Evolutionary conservation across 768 basidiomycete species (phyloP).

Genomic region (Lactarius trivialis): DNA sequence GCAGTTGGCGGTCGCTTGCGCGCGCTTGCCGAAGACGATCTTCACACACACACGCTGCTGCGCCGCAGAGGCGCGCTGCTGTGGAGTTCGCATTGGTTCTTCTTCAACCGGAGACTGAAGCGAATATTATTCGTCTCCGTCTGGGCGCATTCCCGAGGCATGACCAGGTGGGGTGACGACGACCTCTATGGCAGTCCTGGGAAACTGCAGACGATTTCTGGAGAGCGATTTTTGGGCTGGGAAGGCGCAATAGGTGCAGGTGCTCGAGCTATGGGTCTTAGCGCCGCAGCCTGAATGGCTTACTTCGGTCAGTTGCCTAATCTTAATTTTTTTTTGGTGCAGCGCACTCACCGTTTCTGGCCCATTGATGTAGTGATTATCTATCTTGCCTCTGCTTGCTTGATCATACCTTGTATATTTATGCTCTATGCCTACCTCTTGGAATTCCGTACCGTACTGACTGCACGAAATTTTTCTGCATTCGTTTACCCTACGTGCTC

Average conservation of each 20-base stretch:
- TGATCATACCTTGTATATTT: conserved; percentile 16
- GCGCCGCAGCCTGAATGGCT: conserved; percentile 24
- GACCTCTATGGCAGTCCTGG: conserved; percentile 30
- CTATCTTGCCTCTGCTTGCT: conserved; percentile 4
- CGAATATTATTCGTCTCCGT: conserved; percentile 87
- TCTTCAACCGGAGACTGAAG: conserved; percentile 88
- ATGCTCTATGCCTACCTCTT: conserved; percentile 6
- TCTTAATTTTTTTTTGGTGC: neutral
- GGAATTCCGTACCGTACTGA: neutral
- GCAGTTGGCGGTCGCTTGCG: conserved; percentile 24
- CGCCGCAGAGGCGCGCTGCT: conserved; percentile 70
- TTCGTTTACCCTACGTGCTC: conserved; percentile 7
- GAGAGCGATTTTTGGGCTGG: conserved; percentile 74
- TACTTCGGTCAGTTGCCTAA: conserved; percentile 9
- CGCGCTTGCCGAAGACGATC: conserved; percentile 33
- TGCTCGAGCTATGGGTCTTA: conserved; percentile 73
- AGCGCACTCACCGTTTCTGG: neutral
- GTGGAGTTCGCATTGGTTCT: conserved; percentile 98
- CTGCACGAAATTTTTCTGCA: neutral
- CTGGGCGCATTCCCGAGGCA: conserved; percentile 74
- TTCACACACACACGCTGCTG: conserved; percentile 39
- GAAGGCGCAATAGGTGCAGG: conserved; percentile 72
- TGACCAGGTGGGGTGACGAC: conserved; percentile 40
- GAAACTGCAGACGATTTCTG: conserved; percentile 28
- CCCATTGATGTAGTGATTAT: neutral